Conservation (phyloP, 495 filamentous ascomycete species). For the Tuber microsphaerosporum region DNA sequence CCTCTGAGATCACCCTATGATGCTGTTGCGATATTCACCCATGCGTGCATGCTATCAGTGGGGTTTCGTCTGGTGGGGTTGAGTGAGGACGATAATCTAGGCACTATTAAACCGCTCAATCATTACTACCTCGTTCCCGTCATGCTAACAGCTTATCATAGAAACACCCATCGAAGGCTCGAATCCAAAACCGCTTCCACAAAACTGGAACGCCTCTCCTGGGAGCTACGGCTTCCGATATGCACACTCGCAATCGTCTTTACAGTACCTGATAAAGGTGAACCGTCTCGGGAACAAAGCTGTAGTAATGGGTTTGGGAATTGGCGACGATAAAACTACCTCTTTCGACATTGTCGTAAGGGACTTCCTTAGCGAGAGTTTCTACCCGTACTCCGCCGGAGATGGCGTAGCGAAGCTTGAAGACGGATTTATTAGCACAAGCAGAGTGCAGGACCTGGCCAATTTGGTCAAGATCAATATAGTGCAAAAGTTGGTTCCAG, state of each 20-base stretch:
- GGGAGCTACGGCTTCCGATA: conserved; percentile 59
- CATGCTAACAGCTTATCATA: conserved; percentile 37
- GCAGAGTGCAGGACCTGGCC: conserved; percentile 61
- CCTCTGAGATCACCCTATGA: conserved; percentile 72
- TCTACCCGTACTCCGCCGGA: conserved; percentile 50
- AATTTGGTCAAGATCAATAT: conserved; percentile 64
- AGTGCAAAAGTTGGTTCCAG: conserved; percentile 70
- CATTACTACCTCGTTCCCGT: background rate
- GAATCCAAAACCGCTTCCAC: conserved; percentile 49
- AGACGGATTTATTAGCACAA: conserved; percentile 65
- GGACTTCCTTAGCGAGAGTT: conserved; percentile 65
- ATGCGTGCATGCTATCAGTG: conserved; percentile 73
- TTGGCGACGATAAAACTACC: conserved; percentile 72
- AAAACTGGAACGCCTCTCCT: conserved; percentile 43
- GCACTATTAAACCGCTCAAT: conserved; percentile 43
- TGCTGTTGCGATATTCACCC: conserved; percentile 73
- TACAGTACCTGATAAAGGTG: conserved; percentile 74
- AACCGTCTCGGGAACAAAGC: conserved; percentile 76
- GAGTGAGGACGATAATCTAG: conserved; percentile 65
- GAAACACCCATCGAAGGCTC: conserved; percentile 49
- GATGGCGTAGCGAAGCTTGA: conserved; percentile 48
- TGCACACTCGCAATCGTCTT: conserved; percentile 77
- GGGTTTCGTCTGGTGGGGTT: conserved; percentile 79
- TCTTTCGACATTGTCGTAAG: conserved; percentile 66
- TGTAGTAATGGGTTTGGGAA: conserved; percentile 68